Evolutionary conservation across 352 stramenopile species (phyloP), one percentile per base, ranked within the genome.

Genomic region (Phytopythium sindhum): DNA sequence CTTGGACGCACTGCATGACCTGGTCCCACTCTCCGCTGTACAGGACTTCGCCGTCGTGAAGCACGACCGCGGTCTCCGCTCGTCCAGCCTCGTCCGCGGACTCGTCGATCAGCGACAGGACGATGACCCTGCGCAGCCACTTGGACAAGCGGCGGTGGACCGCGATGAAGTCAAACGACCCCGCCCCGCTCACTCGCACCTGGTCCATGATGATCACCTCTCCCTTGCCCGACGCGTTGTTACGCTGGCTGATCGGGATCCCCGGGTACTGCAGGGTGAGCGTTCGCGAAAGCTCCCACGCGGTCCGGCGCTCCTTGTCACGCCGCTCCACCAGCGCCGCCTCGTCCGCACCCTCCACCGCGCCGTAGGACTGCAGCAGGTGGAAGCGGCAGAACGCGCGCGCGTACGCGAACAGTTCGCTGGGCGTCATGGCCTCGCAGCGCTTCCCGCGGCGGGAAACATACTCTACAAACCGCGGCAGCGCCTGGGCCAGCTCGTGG

Each of bases 341-440:
- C 58, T 51, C 65, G 48, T 65, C 39, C 39, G 17, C 60, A 19
- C 70, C 63, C 53, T 74, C 66, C 29, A 64, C 57, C 57, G 65
- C 14, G 55, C 63, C 66, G 63, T 68, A 68, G 51, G 60, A n/a
- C 67, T 72, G 62, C 23, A 80, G 65, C 64, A 80, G 41, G 61
- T 65, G 67, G 48, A 67, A 77, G 61, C 69, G 69, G 31, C 69
- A 78, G 69, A 81, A 81, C 29, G 68, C 65, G 71, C 73, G 73
- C 58, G 73, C 73, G 64, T 73, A 74, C 58, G 76, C 63, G 55
- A 78, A 78, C 37, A 78, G 57, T 51, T 81, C 68, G n/a, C 72
- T 64, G 17, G 68, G 66, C 33, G 67, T 75, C 63, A 81, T 45
- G 35, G 60, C 62, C 63, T 75, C 62, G 48, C 74, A 69, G 57